Base-by-base conservation (phyloP, 768 basidiomycete species). In the Panellus pusillus region DNA sequence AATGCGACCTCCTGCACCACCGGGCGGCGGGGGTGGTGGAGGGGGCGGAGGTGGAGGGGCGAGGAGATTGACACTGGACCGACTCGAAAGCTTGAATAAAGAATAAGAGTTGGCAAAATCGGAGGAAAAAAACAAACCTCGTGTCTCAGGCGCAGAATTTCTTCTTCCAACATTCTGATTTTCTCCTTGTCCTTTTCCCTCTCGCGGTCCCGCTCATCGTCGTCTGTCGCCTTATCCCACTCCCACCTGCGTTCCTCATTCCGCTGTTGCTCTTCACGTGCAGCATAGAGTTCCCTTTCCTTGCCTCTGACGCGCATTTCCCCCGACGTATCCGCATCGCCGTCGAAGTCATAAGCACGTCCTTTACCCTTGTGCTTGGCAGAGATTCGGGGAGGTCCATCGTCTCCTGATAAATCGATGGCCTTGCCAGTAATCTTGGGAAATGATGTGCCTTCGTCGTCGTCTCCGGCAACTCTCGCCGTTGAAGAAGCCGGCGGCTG, bases 131-230 rank as follows among this genome's bases (percentile, higher is more conserved):
- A 3, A 64, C 64, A 9, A 31, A 82, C 86, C 78, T 86, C 83
- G 62, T 79, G 77, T 58, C 75, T 82, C 52, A 89, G 69, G 39
- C 73, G 63, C 39, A 68, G 69, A 36, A 90, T 81, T 63, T 92
- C 90, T 44, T 79, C 79, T 61, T 91, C 87, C 5, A 92, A 73
- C 52, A 72, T 69, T 57, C 69, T 74, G 28, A 91, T 90, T 46
- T 78, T 76, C 50, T 78, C 81, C 63, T 87, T 86, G 61, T 90
- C 86, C 24, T 67, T 68, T 14, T 72, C 73, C 28, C 75, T 75
- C 58, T 84, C 86, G 38, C 63, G 60, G 43, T 72, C 67, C 3
- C 66, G 61, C 29, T 71, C 62, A 19, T 67, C 69, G 9, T 68
- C 59, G 9, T 65, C 53, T 6, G 65, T 57, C 39, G 61, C 65